Base-by-base conservation (phyloP, 2,329 filamentous ascomycete genomes). In the Apiospora saccharicola region DNA sequence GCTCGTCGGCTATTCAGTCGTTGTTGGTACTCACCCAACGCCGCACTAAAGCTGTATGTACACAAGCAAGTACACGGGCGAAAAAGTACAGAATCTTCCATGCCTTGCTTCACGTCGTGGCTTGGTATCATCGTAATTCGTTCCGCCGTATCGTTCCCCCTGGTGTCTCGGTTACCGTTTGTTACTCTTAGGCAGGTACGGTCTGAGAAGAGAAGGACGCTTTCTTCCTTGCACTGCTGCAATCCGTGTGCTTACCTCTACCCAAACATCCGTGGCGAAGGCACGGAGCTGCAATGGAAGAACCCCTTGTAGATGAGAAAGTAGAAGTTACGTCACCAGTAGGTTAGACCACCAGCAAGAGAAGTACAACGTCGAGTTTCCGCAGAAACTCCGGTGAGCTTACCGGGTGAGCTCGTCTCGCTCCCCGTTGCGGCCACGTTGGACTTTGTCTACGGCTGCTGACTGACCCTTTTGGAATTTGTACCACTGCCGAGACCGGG, bases 131-230 rank as follows among this genome's bases (percentile, higher is more conserved):
- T 64, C 57, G 41, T 64, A 22, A 41, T 41, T 41, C 34, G 30
- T 64, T 41, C 57, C 57, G 41, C 34, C n/a, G 22, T n/a, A 64
- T 24, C 57, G 30, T 41, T 4, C 41, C 57, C n/a, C 22, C 34
- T 41, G 34, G n/a, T 64, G 57, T 14, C n/a, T 64, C 57, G 57
- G 34, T 22, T 64, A 64, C 30, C 22, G 57, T 64, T 41, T 64
- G 57, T 37, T 64, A 34, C 57, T 64, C n/a, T 64, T 41, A 64
- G 57, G 19, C 57, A 64, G 57, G 57, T 64, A 64, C 57, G 22
- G 57, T n/a, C 57, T 13, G 53, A 22, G 19, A 22, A 22, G 19
- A 37, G 57, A 64, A 12, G n/a, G n/a, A 22, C 7, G 7, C 22
- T 19, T 19, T 4, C 53, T 61, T 19, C 22, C 57, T 12, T 37